Conservation (phyloP, 2,329 filamentous ascomycete species). For the Arthrobotrys sinensis region DNA sequence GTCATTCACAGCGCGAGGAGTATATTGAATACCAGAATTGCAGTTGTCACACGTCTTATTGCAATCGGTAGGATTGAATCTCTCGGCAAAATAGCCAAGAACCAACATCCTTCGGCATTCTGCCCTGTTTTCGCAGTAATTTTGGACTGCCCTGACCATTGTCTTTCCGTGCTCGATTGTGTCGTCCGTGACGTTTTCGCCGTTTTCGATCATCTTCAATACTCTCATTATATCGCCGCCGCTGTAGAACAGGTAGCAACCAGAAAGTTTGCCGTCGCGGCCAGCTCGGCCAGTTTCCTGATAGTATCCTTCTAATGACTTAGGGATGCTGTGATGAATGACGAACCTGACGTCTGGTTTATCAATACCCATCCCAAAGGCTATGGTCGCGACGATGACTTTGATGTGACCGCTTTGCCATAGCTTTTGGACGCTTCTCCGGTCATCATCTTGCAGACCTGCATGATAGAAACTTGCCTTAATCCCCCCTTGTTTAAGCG, state of each 20-base stretch:
- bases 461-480: slow-evolving; percentile 90
- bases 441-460: slow-evolving; percentile 78
- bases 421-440: slow-evolving; percentile 78
- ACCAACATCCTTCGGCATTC: slow-evolving; percentile 92
- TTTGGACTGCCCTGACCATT: slow-evolving; percentile 87
- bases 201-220: slow-evolving; percentile 85
- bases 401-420: slow-evolving; percentile 88
- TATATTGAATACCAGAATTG: slow-evolving; percentile 78
- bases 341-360: slow-evolving; percentile 97
- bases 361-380: slow-evolving; percentile 99
- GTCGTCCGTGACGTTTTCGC: slow-evolving; percentile 75
- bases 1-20: slow-evolving; percentile 81
- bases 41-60: slow-evolving; percentile 89
- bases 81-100: slow-evolving; percentile 93
- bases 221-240: slow-evolving; percentile 82
- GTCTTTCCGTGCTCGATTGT: slow-evolving; percentile 80
- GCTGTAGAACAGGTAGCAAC: slow-evolving; percentile 90
- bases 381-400: slow-evolving; percentile 97
- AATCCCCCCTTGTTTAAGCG: slow-evolving; percentile 77
- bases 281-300: slow-evolving; percentile 97
- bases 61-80: slow-evolving; percentile 81
- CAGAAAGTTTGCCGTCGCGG: slow-evolving; percentile 86
- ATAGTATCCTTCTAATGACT: slow-evolving; percentile 97
- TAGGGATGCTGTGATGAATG: slow-evolving; percentile 91
- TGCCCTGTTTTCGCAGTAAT: slow-evolving; percentile 89